Evolutionary conservation across 768 basidiomycete genomes (phyloP), one percentile per base, ranked within the genome.

Genomic region (Auricularia cornea): DNA sequence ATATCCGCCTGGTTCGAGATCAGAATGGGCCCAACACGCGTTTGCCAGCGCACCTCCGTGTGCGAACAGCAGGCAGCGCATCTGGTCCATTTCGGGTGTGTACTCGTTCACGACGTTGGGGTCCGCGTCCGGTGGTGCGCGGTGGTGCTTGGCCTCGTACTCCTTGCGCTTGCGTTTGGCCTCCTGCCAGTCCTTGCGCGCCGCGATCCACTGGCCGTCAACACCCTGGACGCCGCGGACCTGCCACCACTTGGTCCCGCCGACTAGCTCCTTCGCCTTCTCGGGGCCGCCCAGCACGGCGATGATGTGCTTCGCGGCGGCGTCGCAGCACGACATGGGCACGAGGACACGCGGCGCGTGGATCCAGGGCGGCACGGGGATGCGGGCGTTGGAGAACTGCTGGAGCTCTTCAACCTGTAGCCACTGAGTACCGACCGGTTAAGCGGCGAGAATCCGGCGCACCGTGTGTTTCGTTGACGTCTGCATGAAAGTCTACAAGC

Each of bases 241-340:
- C 74, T 97, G 95, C 96, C 96, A 98, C 94, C 96, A 98, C 72
- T 95, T 94, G 4, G 85, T 84, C 1, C 96, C 96, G 12, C 96
- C 96, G 3, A 94, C 86, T 32, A 92, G 71, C 44, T 80, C 81
- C 2, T 72, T 68, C 31, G 74, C 73, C 44, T 89, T 83, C 69
- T 90, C 88, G 41, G 70, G 68, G n/a, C 95, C 94, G 2, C 94
- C 94, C 8, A 97, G 79, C 3, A 85, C 92, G 65, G 84, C 77
- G 63, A 94, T 86, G 57, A 98, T 80, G 66, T 85, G 74, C 1
- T 73, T 72, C 3, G 94, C 90, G 62, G 65, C 59, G 29, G 56
- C 61, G 44, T 62, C 62, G 67, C 68, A 72, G 30, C 59, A 62
- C n/a, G 63, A 63, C 32, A 62, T 61, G 23, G 66, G 72, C 52